phyloP scores from a whole-genome alignment of 2,329 filamentous ascomycete genomes.

The Metarhizium album region DNA sequence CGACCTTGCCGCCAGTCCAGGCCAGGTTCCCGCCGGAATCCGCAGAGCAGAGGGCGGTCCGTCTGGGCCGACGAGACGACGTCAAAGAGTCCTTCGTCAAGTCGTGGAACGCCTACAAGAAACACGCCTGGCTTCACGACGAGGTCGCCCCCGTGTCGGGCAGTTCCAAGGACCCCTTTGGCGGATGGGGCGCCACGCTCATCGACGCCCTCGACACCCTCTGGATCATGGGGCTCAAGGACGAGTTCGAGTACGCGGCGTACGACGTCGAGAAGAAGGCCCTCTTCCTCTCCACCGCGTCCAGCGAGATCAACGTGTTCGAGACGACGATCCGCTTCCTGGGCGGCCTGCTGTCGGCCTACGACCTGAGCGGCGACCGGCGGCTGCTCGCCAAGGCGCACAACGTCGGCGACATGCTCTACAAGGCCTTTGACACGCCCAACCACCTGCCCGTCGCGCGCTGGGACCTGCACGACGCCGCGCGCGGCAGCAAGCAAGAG shows the following conservation, averaged over 20 bases:
- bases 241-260: conserved; percentile 45
- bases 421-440: conserved; percentile 40
- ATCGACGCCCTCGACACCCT: conserved; percentile 52
- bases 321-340: conserved; percentile 46
- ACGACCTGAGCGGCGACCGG: conserved; percentile 35
- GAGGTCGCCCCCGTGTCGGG: conserved; percentile 40
- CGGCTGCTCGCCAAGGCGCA: conserved; percentile 35
- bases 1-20: conserved; percentile 6
- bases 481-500: conserved; percentile 13
- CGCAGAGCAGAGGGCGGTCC: conserved; percentile 10
- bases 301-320: conserved; percentile 35
- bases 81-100: conserved; percentile 32
- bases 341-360: conserved; percentile 39
- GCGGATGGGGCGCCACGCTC: conserved; percentile 47
- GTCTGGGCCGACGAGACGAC: conserved; percentile 26
- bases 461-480: conserved; percentile 17
- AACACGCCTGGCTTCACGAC: conserved; percentile 40
- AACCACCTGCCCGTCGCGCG: conserved; percentile 34
- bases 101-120: conserved; percentile 40
- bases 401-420: conserved; percentile 42
- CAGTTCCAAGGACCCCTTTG: conserved; percentile 34
- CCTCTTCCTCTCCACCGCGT: conserved; percentile 36
- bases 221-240: conserved; percentile 48
- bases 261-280: conserved; percentile 33
- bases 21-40: conserved; percentile 10